These are phyloP conservation scores for Diplodia seriata DNA, from an alignment of 2,329 filamentous ascomycete genomes.

Conservation along the genomic window DNA sequence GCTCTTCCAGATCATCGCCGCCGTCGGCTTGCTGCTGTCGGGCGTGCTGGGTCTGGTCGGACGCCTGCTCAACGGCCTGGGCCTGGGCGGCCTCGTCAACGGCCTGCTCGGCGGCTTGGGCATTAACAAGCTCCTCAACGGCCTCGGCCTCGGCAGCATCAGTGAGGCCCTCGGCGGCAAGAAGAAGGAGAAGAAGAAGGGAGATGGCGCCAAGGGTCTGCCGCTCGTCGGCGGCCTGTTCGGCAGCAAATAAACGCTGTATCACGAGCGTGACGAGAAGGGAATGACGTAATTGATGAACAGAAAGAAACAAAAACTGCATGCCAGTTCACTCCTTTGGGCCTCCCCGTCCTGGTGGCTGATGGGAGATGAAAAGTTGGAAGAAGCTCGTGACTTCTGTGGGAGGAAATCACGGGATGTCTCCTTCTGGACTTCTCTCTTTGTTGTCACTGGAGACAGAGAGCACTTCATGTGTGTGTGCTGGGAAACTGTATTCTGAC, in stretches of 20 bases:
- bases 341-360: neutral
- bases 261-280: no score
- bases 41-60: slow-evolving; percentile 88
- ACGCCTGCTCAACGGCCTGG: slow-evolving; percentile 78
- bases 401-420: slow-evolving; percentile 2
- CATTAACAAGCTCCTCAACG: slow-evolving; percentile 74
- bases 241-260: slow-evolving; percentile 50
- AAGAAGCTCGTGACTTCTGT: slow-evolving; percentile 20
- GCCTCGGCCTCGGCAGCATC: slow-evolving; percentile 69
- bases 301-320: neutral
- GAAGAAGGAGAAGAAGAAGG: slow-evolving; percentile 59
- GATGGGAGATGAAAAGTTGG: neutral
- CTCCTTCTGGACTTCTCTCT: neutral
- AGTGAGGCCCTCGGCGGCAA: slow-evolving; percentile 61
- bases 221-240: slow-evolving; percentile 58
- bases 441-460: neutral
- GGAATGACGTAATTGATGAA: neutral
- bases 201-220: slow-evolving; percentile 47
- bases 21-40: slow-evolving; percentile 80
- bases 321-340: neutral
- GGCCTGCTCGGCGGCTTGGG: slow-evolving; percentile 78
- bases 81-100: slow-evolving; percentile 81
- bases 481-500: slow-evolving; percentile 4
- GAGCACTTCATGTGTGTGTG: neutral
- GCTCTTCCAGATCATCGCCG: slow-evolving; percentile 89